Evolutionary conservation across 306 rosid species (phyloP).

Genomic region (Quercus parvula): DNA sequence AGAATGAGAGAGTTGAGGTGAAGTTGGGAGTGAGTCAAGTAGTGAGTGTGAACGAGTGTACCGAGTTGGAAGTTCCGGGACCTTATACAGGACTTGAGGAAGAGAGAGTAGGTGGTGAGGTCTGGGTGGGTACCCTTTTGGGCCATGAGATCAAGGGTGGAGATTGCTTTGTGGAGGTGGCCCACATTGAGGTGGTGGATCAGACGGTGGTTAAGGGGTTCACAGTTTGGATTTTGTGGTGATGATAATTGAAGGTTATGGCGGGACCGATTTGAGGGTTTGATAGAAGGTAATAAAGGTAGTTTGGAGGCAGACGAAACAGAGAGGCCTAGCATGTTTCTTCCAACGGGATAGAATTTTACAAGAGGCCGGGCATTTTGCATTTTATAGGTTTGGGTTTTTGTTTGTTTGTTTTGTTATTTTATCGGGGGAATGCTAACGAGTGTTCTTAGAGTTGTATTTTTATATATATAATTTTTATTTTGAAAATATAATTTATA

Average conservation of each 20-base stretch:
- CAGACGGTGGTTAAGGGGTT: background rate
- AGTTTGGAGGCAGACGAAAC: conserved; percentile 1
- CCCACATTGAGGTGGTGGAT: conserved; percentile 18
- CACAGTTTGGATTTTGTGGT: background rate
- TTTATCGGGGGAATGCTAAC: too few relatives aligned
- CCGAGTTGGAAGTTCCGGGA: conserved; percentile 38
- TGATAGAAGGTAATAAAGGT: background rate
- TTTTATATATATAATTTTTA: too few relatives aligned
- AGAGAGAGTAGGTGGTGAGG: conserved; percentile 31
- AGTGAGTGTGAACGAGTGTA: conserved; percentile 42
- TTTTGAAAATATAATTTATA: too few relatives aligned
- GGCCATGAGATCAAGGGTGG: conserved; percentile 28
- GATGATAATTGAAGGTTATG: background rate
- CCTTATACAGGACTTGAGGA: conserved; percentile 57
- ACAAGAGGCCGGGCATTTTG: too few relatives aligned
- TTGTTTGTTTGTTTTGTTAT: too few relatives aligned
- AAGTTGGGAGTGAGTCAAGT: conserved; percentile 27
- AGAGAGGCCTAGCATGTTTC: background rate
- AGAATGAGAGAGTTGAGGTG: conserved; percentile 37
- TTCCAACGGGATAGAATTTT: too few relatives aligned
- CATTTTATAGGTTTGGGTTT: too few relatives aligned
- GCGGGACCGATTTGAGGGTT: background rate
- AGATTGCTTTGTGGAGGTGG: conserved; percentile 39
- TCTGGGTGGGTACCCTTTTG: conserved; percentile 4
- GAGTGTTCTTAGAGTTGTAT: too few relatives aligned